Base-by-base conservation (phyloP, 352 stramenopile species). In the Pythium inflatum region DNA sequence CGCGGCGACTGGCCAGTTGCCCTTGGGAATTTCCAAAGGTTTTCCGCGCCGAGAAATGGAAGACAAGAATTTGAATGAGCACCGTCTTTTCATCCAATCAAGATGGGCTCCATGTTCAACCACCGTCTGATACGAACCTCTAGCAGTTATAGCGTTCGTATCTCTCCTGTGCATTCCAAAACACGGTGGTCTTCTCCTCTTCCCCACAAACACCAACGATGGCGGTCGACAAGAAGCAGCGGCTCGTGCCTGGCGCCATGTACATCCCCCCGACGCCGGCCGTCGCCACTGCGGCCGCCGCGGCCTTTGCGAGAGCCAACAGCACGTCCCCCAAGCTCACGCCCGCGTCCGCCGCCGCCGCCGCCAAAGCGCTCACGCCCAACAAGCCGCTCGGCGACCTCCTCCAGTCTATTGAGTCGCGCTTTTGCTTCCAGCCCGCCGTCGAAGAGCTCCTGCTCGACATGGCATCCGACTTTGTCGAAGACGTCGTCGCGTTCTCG, bases 371-470 rank as follows among this genome's bases (percentile, higher is more conserved):
- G 48, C 66, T 93, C 33, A 91, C 82, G n/a, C 83, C 83, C 14
- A 88, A 89, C 71, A 84, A 82, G 33, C 83, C 89, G 33, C 70
- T 93, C 27, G 73, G 80, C 48, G 83, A 93, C 34, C 62, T 93
- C 55, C 73, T 93, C 70, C 78, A 77, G 46, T 84, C 78, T 18
- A 80, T 95, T 46, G 88, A 93, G 38, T 79, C 86, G 24, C 86
- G 87, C 67, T 95, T 71, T 62, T 84, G 78, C 62, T 87, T 93
- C 63, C 86, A 95, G 31, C 84, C 88, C 27, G 84, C 81, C 1
- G 88, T 95, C 11, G 88, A 95, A 50, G 88, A 95, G 66, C 68
- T 95, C 34, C 66, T 95, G 31, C 75, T 95, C 28, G 86, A 93
- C 55, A 94, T 95, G 84, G 88, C 88, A 34, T 81, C 71, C 20